phyloP scores from a whole-genome alignment of 805 yeast genomes.

The Pichia pseudocactophila region DNA sequence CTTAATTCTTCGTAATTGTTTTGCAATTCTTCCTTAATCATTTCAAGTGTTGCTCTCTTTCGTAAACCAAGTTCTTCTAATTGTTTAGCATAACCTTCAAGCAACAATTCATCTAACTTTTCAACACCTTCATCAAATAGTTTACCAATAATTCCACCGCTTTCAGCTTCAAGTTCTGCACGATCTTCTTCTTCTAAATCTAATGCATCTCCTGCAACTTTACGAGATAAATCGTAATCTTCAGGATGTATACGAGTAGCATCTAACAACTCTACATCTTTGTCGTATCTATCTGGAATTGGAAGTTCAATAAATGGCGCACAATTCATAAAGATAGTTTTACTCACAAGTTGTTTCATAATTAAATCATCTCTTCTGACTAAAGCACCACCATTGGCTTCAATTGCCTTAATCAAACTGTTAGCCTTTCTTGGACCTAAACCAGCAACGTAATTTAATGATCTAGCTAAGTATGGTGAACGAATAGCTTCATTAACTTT shows the following conservation, averaged over 20 bases:
- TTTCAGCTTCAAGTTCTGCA: conserved; percentile 61
- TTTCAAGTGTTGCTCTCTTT: conserved; percentile 70
- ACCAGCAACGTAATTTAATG: conserved; percentile 77
- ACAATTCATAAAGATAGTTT: conserved; percentile 81
- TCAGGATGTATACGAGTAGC: conserved; percentile 97
- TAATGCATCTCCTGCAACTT: conserved; percentile 97
- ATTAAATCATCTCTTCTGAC: conserved; percentile 72
- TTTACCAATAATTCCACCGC: conserved; percentile 70
- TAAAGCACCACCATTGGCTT: conserved; percentile 54
- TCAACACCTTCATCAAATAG: conserved; percentile 61
- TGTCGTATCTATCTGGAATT: conserved; percentile 43
- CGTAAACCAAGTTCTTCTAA: conserved; percentile 68
- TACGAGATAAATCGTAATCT: conserved; percentile 90
- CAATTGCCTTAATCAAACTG: conserved; percentile 75
- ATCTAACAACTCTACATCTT: conserved; percentile 74
- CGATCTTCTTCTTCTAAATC: conserved; percentile 92
- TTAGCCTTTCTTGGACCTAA: conserved; percentile 93
- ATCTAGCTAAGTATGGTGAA: conserved; percentile 59
- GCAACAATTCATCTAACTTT: conserved; percentile 75
- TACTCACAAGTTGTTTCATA: conserved; percentile 68
- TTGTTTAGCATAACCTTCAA: conserved; percentile 90
- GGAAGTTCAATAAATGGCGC: conserved; percentile 84
- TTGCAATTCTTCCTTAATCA: conserved; percentile 79
- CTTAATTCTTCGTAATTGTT: conserved; percentile 84
- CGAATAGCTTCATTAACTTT: conserved; percentile 86